Conservation (phyloP, 2,329 filamentous ascomycete species). For the Tolypocladium sp. region DNA sequence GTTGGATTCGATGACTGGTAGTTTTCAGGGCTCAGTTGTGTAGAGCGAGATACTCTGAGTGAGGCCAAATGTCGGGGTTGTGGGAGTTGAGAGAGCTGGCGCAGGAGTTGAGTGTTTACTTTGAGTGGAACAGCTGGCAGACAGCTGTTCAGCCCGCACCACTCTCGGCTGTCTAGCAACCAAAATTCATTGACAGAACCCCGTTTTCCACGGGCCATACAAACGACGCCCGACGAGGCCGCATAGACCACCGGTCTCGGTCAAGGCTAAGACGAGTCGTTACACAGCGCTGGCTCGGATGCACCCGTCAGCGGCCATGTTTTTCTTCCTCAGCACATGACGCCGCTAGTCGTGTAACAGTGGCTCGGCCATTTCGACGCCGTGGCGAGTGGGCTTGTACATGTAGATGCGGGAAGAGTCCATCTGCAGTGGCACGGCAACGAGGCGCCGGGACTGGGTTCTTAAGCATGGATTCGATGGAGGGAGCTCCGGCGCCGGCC, state of each 20-base stretch:
- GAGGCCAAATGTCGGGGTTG: not conserved
- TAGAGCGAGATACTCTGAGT: not conserved
- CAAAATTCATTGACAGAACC: not conserved
- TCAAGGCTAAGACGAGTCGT: not conserved
- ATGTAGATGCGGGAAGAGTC: not conserved
- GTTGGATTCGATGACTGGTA: not conserved
- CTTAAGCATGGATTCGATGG: not conserved
- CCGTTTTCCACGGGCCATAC: not conserved
- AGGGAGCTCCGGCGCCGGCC: no score
- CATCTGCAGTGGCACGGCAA: not conserved
- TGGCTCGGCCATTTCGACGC: not conserved
- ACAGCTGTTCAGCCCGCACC: not conserved
- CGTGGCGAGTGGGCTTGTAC: not conserved
- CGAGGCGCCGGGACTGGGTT: not conserved
- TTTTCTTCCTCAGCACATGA: not conserved
- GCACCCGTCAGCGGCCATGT: not conserved
- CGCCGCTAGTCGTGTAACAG: not conserved
- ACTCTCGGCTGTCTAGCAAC: not conserved
- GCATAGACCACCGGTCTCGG: not conserved
- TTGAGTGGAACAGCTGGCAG: not conserved
- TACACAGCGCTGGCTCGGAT: not conserved
- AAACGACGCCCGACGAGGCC: not conserved
- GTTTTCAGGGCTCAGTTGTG: not conserved
- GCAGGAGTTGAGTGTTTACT: not conserved
- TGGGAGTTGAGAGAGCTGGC: not conserved